A percentile compares a stretch with the other conserved stretches of the same genome.
phyloP scores from a whole-genome alignment of 2,329 filamentous ascomycete genomes.

The Phoma sp. region DNA sequence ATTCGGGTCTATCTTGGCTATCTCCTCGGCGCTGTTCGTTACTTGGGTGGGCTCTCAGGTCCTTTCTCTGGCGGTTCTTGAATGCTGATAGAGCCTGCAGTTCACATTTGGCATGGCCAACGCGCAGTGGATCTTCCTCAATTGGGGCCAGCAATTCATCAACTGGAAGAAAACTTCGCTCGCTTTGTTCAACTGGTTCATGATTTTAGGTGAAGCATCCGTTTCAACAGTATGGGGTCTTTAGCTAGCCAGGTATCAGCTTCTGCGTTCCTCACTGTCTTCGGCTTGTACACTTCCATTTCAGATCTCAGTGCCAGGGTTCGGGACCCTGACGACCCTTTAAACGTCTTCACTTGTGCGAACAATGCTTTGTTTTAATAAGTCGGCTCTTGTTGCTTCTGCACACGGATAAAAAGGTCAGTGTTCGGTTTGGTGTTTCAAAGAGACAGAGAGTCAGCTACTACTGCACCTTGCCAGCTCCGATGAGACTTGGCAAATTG shows the following conservation, averaged over 20 bases:
- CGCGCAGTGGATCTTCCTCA: conserved; percentile 29
- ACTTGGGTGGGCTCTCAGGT: conserved; percentile 53
- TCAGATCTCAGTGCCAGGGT: conserved; percentile 6
- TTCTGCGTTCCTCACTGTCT: conserved; percentile 7
- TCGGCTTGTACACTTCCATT: conserved; percentile 10
- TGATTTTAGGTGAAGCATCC: conserved; percentile 1
- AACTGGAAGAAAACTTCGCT: conserved; percentile 24
- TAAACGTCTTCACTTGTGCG: conserved; percentile 11
- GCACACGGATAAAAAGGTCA: too few species aligned
- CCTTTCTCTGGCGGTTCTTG: too few species aligned
- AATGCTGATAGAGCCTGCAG: neutral
- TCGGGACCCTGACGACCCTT: conserved; percentile 1
- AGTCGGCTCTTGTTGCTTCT: too few species aligned
- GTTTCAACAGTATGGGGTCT: too few species aligned
- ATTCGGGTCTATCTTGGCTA: conserved; percentile 67
- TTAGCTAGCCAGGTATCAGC: neutral
- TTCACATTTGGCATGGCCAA: conserved; percentile 57
- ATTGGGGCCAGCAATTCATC: conserved; percentile 48
- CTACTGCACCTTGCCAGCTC: too few species aligned
- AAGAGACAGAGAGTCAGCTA: too few species aligned
- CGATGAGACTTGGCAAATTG: too few species aligned
- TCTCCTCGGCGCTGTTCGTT: conserved; percentile 64
- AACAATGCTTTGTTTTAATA: conserved; percentile 5
- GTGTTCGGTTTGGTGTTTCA: too few species aligned
- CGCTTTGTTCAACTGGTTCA: conserved; percentile 21